phyloP scores from a whole-genome alignment of 2,329 filamentous ascomycete genomes.

The Apiospora koreana region DNA sequence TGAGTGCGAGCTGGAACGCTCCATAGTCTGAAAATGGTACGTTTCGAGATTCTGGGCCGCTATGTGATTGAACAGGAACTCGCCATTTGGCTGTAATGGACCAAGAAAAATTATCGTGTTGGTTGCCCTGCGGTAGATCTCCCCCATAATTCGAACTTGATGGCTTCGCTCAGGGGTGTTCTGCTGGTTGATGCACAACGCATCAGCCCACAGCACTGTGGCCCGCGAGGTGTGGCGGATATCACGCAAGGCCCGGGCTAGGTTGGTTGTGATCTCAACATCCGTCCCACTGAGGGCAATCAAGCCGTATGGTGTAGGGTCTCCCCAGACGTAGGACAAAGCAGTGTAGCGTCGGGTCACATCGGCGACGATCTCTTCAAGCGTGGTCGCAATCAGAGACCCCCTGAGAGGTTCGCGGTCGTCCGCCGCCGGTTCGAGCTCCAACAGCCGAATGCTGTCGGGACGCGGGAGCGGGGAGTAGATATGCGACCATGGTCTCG shows the following conservation, averaged over 20 bases:
- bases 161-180: neutral
- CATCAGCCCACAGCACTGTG: neutral
- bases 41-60: neutral
- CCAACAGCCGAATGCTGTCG: neutral
- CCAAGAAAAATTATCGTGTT: neutral
- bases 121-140: neutral
- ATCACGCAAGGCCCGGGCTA: neutral
- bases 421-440: neutral
- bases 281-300: neutral
- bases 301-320: neutral
- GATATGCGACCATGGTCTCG: neutral
- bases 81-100: neutral
- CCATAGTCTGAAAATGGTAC: neutral
- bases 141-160: neutral
- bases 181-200: neutral
- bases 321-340: neutral
- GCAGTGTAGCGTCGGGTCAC: neutral
- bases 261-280: neutral
- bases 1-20: neutral
- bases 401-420: neutral
- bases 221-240: neutral
- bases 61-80: neutral
- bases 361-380: neutral
- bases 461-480: neutral
- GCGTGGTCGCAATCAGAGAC: neutral